Evolutionary conservation across 106 monocot genomes (phyloP).

Genomic region (Acorus calamus): DNA sequence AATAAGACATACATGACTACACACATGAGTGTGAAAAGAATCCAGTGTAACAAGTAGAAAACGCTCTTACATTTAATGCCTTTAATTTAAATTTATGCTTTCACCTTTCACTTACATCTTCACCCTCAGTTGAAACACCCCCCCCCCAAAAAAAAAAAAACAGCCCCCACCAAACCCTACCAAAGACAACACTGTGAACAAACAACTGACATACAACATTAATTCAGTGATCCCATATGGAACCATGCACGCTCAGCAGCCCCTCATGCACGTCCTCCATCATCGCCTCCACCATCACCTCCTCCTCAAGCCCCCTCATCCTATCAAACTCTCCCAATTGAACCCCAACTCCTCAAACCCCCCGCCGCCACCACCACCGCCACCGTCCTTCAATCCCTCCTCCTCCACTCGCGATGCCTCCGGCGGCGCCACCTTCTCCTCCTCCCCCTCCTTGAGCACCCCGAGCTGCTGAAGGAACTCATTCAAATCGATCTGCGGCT

Average conservation of each 20-base stretch:
- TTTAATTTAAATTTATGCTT: no score
- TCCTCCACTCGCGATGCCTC: conserved; percentile 2
- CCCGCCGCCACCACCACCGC: not conserved
- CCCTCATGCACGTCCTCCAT: conserved; percentile 28
- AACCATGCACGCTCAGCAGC: conserved; percentile 18
- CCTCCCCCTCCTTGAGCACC: conserved; percentile 40
- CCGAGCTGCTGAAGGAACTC: conserved; percentile 92
- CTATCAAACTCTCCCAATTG: conserved; percentile 65
- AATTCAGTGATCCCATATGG: conserved; percentile 51
- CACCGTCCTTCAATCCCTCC: not conserved
- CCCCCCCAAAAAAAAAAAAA: no score
- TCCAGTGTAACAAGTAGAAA: no score
- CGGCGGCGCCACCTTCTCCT: not conserved
- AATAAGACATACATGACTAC: no score
- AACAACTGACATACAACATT: no score
- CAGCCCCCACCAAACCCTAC: no score
- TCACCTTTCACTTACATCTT: no score
- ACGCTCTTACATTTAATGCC: no score
- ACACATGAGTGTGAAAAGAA: no score
- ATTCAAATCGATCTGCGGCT: conserved; percentile 78
- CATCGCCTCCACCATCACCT: conserved; percentile 4
- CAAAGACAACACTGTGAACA: no score
- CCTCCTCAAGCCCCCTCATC: conserved; percentile 26
- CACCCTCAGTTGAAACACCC: no score
- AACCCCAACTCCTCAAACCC: conserved; percentile 7